Evolutionary conservation across 2,329 filamentous ascomycete species (phyloP).

Genomic region (Exophiala dermatitidis): DNA sequence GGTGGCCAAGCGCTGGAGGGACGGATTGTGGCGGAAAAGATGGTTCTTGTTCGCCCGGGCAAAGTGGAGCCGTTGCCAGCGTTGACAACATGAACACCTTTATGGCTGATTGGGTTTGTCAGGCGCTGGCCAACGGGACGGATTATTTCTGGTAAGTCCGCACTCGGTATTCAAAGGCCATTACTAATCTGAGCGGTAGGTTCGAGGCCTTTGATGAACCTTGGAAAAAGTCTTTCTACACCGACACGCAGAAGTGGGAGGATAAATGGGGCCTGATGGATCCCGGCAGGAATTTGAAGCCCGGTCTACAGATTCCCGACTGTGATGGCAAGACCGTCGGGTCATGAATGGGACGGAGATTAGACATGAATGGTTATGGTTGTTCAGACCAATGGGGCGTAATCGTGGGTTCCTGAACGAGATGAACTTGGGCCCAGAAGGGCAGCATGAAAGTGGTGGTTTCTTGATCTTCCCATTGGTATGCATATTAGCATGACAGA

Average conservation of each 20-base stretch:
- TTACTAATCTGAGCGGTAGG: conserved; percentile 37
- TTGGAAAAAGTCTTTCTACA: conserved; percentile 77
- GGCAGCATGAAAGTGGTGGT: no score
- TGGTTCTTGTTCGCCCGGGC: conserved; percentile 49
- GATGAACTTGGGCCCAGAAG: no score
- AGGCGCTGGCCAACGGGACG: conserved; percentile 69
- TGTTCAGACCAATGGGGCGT: no score
- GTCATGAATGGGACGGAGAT: conserved; percentile 1
- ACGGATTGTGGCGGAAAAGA: conserved; percentile 59
- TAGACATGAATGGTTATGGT: background rate
- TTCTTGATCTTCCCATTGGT: no score
- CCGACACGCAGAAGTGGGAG: conserved; percentile 68
- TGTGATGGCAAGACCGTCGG: conserved; percentile 66
- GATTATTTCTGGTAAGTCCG: conserved; percentile 77
- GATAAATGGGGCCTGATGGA: conserved; percentile 94
- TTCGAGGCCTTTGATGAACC: conserved; percentile 96
- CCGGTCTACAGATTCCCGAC: conserved; percentile 76
- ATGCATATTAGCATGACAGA: no score
- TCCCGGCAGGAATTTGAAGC: conserved; percentile 72
- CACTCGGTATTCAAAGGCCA: background rate
- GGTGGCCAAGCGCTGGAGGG: conserved; percentile 81
- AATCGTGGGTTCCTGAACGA: no score
- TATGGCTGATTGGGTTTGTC: conserved; percentile 78
- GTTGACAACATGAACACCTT: conserved; percentile 77
- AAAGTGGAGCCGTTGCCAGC: conserved; percentile 66